Conservation (phyloP, 1,284 basidiomycete species). For the Naganishia liquefaciens region DNA sequence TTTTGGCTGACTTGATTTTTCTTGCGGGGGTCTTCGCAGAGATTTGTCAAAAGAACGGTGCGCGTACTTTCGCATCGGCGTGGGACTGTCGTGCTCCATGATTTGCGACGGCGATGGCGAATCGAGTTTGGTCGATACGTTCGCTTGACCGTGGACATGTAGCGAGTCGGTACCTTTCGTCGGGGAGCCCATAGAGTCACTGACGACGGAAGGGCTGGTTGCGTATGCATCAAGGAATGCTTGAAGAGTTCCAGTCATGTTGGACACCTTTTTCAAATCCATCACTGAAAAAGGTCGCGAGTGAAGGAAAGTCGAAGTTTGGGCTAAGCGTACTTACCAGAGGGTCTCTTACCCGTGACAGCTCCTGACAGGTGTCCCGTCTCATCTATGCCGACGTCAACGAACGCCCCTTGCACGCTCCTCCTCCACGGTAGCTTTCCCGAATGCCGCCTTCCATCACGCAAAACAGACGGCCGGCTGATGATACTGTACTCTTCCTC, state of each 20-base stretch:
- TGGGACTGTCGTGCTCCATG: conserved; percentile 31
- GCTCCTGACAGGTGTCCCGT: neutral
- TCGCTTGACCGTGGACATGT: neutral
- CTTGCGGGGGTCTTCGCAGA: neutral
- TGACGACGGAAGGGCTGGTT: conserved; percentile 12
- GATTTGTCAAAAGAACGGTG: neutral
- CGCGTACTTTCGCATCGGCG: conserved; percentile 27
- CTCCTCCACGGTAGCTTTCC: conserved; percentile 20
- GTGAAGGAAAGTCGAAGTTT: no score
- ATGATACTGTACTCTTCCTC: conserved; percentile 21
- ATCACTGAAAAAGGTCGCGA: conserved; percentile 1
- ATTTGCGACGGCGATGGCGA: conserved; percentile 27
- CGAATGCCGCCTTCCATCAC: conserved; percentile 8
- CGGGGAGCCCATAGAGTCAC: neutral
- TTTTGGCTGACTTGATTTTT: conserved; percentile 16
- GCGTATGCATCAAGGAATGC: conserved; percentile 17
- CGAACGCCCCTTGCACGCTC: conserved; percentile 30
- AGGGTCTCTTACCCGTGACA: neutral
- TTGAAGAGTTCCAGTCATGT: conserved; percentile 26
- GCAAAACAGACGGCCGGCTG: neutral
- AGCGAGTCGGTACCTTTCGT: neutral
- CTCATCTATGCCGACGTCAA: no score
- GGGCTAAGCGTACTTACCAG: neutral
- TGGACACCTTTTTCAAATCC: conserved; percentile 32
- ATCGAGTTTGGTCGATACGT: neutral